phyloP scores from a whole-genome alignment of 1,139 yeast genomes.

The Hyphopichia khmerensis region DNA sequence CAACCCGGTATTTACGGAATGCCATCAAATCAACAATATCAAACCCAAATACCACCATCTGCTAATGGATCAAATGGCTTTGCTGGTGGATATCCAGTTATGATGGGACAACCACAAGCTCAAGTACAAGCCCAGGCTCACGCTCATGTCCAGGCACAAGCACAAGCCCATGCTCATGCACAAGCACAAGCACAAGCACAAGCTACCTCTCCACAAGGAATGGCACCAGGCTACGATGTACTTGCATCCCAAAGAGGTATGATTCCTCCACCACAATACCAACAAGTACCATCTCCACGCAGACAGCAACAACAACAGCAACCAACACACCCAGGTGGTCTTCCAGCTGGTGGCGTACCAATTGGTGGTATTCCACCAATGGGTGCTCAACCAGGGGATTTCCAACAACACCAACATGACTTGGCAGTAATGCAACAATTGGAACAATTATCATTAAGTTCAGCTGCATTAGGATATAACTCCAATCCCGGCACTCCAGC shows the following conservation, averaged over 20 bases:
- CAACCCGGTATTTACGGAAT: conserved; percentile 1
- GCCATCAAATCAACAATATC: conserved; percentile 3
- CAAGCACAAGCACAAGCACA: conserved; percentile 8
- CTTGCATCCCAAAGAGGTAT: conserved; percentile 6
- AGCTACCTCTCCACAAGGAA: conserved; percentile 3
- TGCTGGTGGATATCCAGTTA: conserved; percentile 3
- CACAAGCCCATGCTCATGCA: background rate
- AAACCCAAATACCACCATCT: background rate
- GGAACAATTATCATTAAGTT: conserved; percentile 47
- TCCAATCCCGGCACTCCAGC: conserved; percentile 47
- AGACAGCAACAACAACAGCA: conserved; percentile 8
- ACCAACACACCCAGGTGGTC: conserved; percentile 8
- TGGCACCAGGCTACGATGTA: conserved; percentile 1
- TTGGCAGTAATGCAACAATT: conserved; percentile 46
- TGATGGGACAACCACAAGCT: conserved; percentile 6
- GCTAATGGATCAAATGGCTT: background rate
- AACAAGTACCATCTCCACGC: conserved; percentile 10
- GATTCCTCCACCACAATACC: conserved; percentile 8
- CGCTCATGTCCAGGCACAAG: conserved; percentile 7
- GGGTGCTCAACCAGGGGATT: conserved; percentile 9
- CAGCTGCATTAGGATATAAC: conserved; percentile 50
- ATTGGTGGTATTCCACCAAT: background rate
- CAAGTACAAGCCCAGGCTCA: conserved; percentile 11
- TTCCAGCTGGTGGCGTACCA: no score
- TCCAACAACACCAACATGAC: conserved; percentile 25